Evolutionary conservation across 208 protist genomes (phyloP), one percentile per base, ranked within the genome.

Genomic region (Herpetomonas samuelpessoai): DNA sequence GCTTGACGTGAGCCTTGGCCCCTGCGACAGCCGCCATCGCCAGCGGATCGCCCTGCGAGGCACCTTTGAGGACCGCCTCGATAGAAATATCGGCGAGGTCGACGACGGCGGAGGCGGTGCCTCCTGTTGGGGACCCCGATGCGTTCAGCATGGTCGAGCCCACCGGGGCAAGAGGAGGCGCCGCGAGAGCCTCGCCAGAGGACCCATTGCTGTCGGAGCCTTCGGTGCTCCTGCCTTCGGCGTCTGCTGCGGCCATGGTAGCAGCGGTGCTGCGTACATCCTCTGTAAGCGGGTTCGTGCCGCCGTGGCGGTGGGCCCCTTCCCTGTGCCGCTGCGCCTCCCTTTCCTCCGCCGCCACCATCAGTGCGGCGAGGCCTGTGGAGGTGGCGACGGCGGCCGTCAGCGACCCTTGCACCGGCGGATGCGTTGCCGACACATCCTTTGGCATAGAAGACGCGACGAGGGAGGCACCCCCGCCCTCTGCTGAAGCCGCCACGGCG

Each of bases 141-240:
- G 51, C 21, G n/a, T 14, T 61, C 41, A 27, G 38, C 56, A n/a
- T 51, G 38, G 31, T 49, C 44, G 24, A 49, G 41, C 41, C 39
- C 44, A 39, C 31, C 27, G 31, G 16, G 26, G 41, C 39, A n/a
- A n/a, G n/a, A 24, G 7, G 22, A 24, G 24, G 22, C 48, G 25
- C 27, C 56, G 16, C 10, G 35, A 6, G 21, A 26, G 54, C 21
- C n/a, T 9, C 19, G 30, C 12, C 38, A 19, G 39, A 3, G 22
- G 7, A 12, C 30, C 7, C 3, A 9, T 24, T 4, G 16, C 16
- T 10, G 16, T 9, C 4, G 16, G 19, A 9, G 16, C 22, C 44
- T 2, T 35, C 51, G 2, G 14, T n/a, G 25, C 49, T 19, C 2
- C 51, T 35, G 3, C 4, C 18, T 2, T 49, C 39, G 2, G 47